Percentiles rank a stretch among this genome's conserved stretches.
Evolutionary conservation across 352 stramenopile species (phyloP).

Genomic region (Phytophthora pseudosyringae): DNA sequence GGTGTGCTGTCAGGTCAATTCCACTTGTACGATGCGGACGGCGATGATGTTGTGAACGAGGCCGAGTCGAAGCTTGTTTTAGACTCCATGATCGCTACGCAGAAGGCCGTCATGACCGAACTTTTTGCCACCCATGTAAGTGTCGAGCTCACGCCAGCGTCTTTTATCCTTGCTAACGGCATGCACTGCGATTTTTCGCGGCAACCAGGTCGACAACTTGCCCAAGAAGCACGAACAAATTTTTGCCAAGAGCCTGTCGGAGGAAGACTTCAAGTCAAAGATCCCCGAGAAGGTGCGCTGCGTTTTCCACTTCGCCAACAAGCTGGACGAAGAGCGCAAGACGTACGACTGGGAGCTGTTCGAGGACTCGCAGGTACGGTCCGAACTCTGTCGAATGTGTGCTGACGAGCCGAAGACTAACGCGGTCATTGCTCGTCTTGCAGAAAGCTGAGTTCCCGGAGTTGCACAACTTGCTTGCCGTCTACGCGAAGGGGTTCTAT

Average conservation of each 20-base stretch:
- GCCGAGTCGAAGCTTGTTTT: constrained; percentile 62
- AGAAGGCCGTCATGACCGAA: constrained; percentile 63
- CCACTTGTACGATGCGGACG: constrained; percentile 60
- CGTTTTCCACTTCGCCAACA: constrained; percentile 74
- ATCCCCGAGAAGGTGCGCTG: constrained; percentile 79
- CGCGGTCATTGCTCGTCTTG: neutral
- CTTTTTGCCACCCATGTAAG: constrained; percentile 71
- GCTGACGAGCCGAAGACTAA: neutral
- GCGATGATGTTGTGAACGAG: constrained; percentile 60
- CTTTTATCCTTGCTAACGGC: constrained; percentile 3
- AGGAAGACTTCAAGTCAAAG: constrained; percentile 76
- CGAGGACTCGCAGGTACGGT: constrained; percentile 58
- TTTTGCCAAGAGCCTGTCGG: constrained; percentile 52
- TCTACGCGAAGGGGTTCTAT: constrained; percentile 80
- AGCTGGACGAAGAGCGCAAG: constrained; percentile 62
- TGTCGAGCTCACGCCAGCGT: neutral
- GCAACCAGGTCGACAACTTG: constrained; percentile 54
- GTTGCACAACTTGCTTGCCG: constrained; percentile 58
- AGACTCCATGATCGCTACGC: constrained; percentile 62
- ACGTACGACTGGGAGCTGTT: constrained; percentile 67
- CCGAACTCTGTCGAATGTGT: neutral
- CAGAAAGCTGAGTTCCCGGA: constrained; percentile 68
- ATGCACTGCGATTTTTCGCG: neutral
- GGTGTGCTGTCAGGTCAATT: constrained; percentile 56
- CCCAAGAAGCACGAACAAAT: constrained; percentile 70